Evolutionary conservation across 768 basidiomycete species (phyloP), one percentile per base, ranked within the genome.

Genomic region (Royoungia palumana): DNA sequence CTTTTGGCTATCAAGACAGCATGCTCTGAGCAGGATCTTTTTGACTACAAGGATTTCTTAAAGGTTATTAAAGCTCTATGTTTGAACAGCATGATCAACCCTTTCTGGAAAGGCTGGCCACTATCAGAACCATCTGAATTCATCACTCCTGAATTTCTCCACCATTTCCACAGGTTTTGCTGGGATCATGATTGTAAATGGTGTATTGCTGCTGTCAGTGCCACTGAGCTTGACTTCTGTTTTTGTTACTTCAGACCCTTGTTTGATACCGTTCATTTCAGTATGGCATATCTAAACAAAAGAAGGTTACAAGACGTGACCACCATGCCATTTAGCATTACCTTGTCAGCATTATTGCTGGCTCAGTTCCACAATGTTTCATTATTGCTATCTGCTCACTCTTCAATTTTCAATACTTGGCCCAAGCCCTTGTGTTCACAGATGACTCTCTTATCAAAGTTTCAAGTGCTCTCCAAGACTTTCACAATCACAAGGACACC

Each of bases 321-420:
- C 8, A 60, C 60, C 36, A 6, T 2, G 19, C 45, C 9, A 62
- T 69, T 2, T 56, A 42, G 22, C 68, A 1, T 1, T 51, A 50
- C 14, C 21, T 44, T 10, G 17, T 21, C 35, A 45, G 10, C 62
- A 59, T 2, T 64, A 69, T 52, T 67, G 41, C 16, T 3, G 28
- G 41, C 11, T n/a, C 17, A 5, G 24, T 27, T 6, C 25, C 25
- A 10, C 6, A n/a, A 2, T n/a, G n/a, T 1, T 24, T 47, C 4
- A 14, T 47, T 14, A 2, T 13, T 4, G 47, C 47, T 20, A 20
- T 48, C 65, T 60, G 65, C 2, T 68, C 61, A 0, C 19, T 74
- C 0, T 51, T 75, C 1, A 71, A 77, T 49, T 77, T 75, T 49
- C 44, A 73, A 8, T 74, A 68, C 49, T 47, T 69, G 6, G 66